Evolutionary conservation across 208 protist genomes (phyloP), one percentile per base, ranked within the genome.

Genomic region (Wallacemonas sp.): DNA sequence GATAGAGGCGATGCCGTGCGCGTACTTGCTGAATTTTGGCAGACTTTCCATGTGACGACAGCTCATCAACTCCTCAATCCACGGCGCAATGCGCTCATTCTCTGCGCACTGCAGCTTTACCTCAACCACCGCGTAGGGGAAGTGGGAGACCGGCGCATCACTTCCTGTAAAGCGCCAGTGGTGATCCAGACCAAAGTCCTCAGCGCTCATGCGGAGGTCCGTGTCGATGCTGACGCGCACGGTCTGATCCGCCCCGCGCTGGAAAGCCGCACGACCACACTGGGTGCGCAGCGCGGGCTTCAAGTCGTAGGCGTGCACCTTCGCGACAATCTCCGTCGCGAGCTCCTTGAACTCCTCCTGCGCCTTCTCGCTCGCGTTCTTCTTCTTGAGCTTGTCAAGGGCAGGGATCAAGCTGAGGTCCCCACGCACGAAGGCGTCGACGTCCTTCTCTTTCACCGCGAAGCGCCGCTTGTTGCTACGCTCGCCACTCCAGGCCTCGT

Each of bases 1-100:
- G 22, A 95, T 73, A 2, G 83, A 79, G 44, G 90, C 90, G 66
- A 93, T 92, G 59, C 90, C 90, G 68, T 95, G 90, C 4, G 83
- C 85, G 68, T 95, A 95, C 71, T 95, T 95, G 71, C 85, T 92
- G 60, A 92, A 95, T 67, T 95, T 95, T 24, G 87, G 87, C 6
- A 93, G 70, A 63, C 85, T 83, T 66, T 95, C 90, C 89, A 95
- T 95, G 78, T 88, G 87, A 19, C 89, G 81, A 62, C 89, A 95
- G 30, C 75, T 63, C 90, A 95, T 95, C 52, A 95, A 71, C 71
- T 95, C 86, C 61, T 93, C 90, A 45, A 93, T 93, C 87, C 90
- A 95, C 37, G 90, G 85, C 1, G 84, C 82, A 45, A 95, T 93
- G 50, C 80, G 79, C 62, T 95, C 90, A 55, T 95, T 95, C 68